Evolutionary conservation across 805 yeast genomes (phyloP), one percentile per base, ranked within the genome.

Genomic region (Cyberlindnera bimundalis): DNA sequence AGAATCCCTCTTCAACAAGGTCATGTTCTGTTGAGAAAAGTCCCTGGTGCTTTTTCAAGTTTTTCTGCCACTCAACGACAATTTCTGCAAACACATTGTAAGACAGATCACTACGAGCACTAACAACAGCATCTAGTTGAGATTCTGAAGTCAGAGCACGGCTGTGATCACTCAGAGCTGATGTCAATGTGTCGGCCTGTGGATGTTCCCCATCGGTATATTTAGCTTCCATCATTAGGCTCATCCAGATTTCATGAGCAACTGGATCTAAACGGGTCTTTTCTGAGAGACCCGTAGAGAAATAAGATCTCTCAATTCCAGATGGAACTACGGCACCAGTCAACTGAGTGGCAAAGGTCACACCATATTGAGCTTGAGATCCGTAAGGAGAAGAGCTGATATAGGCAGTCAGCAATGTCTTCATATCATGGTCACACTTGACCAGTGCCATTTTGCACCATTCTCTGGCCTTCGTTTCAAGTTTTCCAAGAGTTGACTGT

Each of bases 331-430:
- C 73, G 5, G 75, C 60, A 4, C 93, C 88, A 1, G 96, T 95
- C 81, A 88, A 75, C 50, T 86, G 93, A 43, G 90, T 66, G 0
- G 99, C 98, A 70, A 91, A 86, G 0, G 95, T 81, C 35, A 89
- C 82, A 40, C 98, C 98, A 54, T 74, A 80, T 42, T 84, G 18
- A 45, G 35, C n/a, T 26, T 26, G 28, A 12, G 13, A 12, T 19
- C 69, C 65, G 50, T 65, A 51, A 21, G 68, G 72, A 2, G 87
- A 72, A 4, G 89, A 13, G 13, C 24, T n/a, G 4, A 30, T 76
- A 55, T 91, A 93, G 0, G 83, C 69, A 54, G 86, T 93, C 34
- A 93, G 68, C 48, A 91, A 68, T 32, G 88, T 78, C 59, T 85
- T 89, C 58, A 84, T 74, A 53, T 90, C 96, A 37, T 78, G 77